Evolutionary conservation across 495 filamentous ascomycete species (phyloP).

Genomic region (Hypoxylon subgilvum): DNA sequence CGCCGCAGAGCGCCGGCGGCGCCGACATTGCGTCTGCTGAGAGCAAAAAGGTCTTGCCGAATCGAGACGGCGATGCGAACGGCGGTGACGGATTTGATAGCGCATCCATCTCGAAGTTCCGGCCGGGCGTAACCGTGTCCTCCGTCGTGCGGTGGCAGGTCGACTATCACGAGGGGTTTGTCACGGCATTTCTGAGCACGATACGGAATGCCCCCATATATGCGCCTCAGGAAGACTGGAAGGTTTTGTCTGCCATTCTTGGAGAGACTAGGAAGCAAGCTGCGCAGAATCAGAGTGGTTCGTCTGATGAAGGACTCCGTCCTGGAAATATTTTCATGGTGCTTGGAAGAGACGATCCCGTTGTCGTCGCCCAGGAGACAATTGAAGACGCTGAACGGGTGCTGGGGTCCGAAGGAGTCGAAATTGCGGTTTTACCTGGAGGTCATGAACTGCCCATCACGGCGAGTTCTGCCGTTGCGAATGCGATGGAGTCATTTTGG

Average conservation of each 20-base stretch:
- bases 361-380: slow-evolving; percentile 60
- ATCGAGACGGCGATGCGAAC: slow-evolving; percentile 42
- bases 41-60: slow-evolving; percentile 38
- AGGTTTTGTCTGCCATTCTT: slow-evolving; percentile 58
- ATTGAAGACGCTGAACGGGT: slow-evolving; percentile 52
- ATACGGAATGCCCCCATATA: slow-evolving; percentile 58
- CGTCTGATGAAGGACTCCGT: slow-evolving; percentile 50
- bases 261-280: slow-evolving; percentile 44
- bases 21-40: slow-evolving; percentile 19
- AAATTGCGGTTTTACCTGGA: slow-evolving; percentile 52
- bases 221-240: slow-evolving; percentile 62
- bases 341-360: slow-evolving; percentile 59
- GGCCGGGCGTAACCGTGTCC: slow-evolving; percentile 44
- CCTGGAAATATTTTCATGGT: slow-evolving; percentile 59
- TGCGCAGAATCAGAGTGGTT: background rate
- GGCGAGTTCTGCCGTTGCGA: slow-evolving; percentile 46
- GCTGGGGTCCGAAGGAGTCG: slow-evolving; percentile 53
- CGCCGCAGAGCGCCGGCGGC: slow-evolving; percentile 31
- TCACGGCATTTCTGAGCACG: slow-evolving; percentile 57
- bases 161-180: slow-evolving; percentile 58
- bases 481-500: slow-evolving; percentile 52
- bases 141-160: slow-evolving; percentile 62
- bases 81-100: slow-evolving; percentile 48
- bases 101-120: slow-evolving; percentile 48
- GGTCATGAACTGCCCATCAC: slow-evolving; percentile 61